Evolutionary conservation across 176 grass and related monocot species (phyloP).

Genomic region (Oryza rufipogon): DNA sequence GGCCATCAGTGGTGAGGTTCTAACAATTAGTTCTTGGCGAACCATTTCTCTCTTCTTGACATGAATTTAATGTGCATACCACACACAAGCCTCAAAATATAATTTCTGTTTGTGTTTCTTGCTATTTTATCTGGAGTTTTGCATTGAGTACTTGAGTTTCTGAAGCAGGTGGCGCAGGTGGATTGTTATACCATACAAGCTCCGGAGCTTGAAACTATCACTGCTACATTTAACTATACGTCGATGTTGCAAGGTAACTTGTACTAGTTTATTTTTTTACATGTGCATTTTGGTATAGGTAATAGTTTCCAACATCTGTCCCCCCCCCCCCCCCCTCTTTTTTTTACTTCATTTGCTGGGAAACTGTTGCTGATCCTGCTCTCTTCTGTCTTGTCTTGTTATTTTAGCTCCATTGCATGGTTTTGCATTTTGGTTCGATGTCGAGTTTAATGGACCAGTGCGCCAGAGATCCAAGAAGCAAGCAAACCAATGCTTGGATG

Average conservation of each 20-base stretch:
- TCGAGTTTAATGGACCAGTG: constrained; percentile 81
- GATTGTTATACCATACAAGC: constrained; percentile 93
- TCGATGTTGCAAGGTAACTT: constrained; percentile 89
- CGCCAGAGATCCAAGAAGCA: constrained; percentile 58
- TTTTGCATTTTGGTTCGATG: constrained; percentile 99
- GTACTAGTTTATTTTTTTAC: constrained; percentile 33
- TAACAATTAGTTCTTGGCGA: constrained; percentile 9
- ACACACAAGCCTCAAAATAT: background rate
- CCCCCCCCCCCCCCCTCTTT: background rate
- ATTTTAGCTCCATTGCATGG: constrained; percentile 89
- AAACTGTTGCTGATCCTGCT: constrained; percentile 19
- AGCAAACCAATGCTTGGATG: constrained; percentile 43
- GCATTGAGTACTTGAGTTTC: constrained; percentile 6
- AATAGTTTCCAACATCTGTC: background rate
- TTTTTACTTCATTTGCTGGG: background rate
- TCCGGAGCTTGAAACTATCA: constrained; percentile 81
- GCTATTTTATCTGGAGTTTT: constrained; percentile 13
- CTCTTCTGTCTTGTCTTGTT: constrained; percentile 23
- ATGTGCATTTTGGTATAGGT: background rate
- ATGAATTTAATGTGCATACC: constrained; percentile 7
- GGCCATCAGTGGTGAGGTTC: constrained; percentile 82
- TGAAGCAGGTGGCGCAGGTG: constrained; percentile 77
- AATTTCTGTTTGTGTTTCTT: constrained; percentile 23
- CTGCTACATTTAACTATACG: constrained; percentile 69
- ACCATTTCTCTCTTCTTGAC: constrained; percentile 26